Percentiles rank a stretch among this genome's conserved stretches.
Evolutionary conservation across 495 filamentous ascomycete species (phyloP).

Genomic region (Penicillium roqueforti): DNA sequence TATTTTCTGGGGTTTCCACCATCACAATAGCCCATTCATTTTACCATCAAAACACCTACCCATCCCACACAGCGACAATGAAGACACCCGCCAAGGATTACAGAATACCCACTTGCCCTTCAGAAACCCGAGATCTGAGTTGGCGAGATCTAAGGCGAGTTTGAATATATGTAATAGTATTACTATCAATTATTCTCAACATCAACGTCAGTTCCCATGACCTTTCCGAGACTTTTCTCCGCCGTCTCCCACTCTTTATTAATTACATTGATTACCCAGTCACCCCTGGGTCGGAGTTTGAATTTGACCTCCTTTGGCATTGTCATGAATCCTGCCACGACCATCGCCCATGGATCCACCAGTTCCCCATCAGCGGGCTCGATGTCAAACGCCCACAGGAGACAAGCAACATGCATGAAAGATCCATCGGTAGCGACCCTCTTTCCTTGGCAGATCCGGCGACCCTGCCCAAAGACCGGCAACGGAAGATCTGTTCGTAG

Average conservation of each 20-base stretch:
- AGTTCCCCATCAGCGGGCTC: conserved; percentile 17
- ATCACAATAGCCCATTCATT: no score
- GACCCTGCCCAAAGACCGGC: conserved; percentile 30
- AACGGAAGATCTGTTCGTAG: conserved; percentile 26
- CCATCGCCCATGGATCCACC: conserved; percentile 31
- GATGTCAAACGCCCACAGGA: conserved; percentile 33
- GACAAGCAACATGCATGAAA: conserved; percentile 26
- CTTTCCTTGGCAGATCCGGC: conserved; percentile 31
- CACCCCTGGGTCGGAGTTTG: conserved; percentile 20
- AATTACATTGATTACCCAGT: conserved; percentile 19
- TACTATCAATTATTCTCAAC: background rate
- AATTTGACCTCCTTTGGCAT: conserved; percentile 21
- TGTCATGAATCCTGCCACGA: conserved; percentile 28
- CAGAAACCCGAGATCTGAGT: no score
- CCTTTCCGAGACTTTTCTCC: conserved; percentile 13
- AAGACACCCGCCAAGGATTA: no score
- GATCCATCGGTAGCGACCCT: conserved; percentile 25
- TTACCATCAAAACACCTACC: no score
- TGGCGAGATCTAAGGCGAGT: no score
- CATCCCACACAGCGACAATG: no score
- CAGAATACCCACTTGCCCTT: no score
- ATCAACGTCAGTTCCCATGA: conserved; percentile 7
- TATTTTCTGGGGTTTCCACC: background rate
- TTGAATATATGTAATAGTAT: background rate
- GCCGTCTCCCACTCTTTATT: conserved; percentile 12